phyloP scores from a whole-genome alignment of 495 filamentous ascomycete species.

The Penicillium samsonianum region DNA sequence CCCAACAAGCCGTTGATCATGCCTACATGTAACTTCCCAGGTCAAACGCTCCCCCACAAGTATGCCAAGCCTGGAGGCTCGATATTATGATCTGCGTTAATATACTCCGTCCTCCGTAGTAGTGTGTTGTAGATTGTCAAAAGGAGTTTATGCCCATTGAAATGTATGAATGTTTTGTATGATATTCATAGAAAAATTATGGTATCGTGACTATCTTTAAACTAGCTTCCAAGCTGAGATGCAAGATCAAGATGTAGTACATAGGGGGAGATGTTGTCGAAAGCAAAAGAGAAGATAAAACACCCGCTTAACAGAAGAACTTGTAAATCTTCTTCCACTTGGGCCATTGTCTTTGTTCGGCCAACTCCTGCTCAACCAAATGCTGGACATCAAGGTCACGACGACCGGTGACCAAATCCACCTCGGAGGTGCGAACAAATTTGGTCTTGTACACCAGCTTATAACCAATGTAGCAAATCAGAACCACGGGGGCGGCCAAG shows the following conservation, averaged over 20 bases:
- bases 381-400: slow-evolving; percentile 79
- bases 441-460: slow-evolving; percentile 76
- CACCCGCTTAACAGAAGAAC: slow-evolving; percentile 51
- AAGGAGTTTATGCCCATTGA: not conserved
- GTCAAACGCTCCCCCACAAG: not conserved
- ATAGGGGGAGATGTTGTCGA: slow-evolving; percentile 4
- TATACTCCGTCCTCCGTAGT: not conserved
- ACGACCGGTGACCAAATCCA: slow-evolving; percentile 88
- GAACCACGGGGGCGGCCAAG: slow-evolving; percentile 79
- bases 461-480: slow-evolving; percentile 72
- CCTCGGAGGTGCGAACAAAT: slow-evolving; percentile 63
- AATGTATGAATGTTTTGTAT: not conserved
- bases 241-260: slow-evolving; percentile 1
- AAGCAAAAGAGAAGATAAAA: slow-evolving; percentile 1
- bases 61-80: slow-evolving; percentile 22
- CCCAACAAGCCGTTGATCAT: not conserved
- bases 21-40: not conserved
- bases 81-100: slow-evolving; percentile 15
- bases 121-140: not conserved
- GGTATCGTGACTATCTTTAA: not conserved
- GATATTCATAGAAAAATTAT: not conserved
- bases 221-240: not conserved
- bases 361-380: slow-evolving; percentile 72
- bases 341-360: slow-evolving; percentile 73
- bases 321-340: slow-evolving; percentile 78